phyloP scores from a whole-genome alignment of 768 basidiomycete genomes.

The Phaeotremella skinneri region DNA sequence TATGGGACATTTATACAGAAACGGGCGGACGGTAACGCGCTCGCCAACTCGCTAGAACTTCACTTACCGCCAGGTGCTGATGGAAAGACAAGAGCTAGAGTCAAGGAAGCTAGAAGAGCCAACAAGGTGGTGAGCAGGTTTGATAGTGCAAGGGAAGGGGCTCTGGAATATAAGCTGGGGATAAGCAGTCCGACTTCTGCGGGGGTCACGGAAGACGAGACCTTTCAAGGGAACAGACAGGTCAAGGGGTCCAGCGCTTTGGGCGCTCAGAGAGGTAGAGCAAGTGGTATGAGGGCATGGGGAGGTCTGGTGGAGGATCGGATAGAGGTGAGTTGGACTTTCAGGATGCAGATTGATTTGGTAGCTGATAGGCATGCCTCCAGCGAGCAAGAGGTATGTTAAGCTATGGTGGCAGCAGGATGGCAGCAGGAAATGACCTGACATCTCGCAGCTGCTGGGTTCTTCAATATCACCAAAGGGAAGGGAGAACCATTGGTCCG shows the following conservation, averaged over 20 bases:
- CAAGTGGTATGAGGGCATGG: slow-evolving; percentile 72
- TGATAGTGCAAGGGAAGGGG: slow-evolving; percentile 66
- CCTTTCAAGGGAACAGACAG: slow-evolving; percentile 44
- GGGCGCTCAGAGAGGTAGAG: slow-evolving; percentile 49
- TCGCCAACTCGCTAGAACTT: slow-evolving; percentile 40
- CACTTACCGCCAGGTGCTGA: slow-evolving; percentile 43
- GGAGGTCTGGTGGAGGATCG: slow-evolving; percentile 69
- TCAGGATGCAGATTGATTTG: background rate
- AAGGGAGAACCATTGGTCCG: slow-evolving; percentile 59
- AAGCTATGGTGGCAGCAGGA: slow-evolving; percentile 1
- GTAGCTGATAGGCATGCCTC: background rate
- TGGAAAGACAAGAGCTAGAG: slow-evolving; percentile 40
- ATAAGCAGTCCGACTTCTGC: slow-evolving; percentile 32
- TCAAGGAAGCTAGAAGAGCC: slow-evolving; percentile 57
- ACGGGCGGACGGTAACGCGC: slow-evolving; percentile 23
- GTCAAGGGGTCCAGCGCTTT: slow-evolving; percentile 53
- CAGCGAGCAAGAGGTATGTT: slow-evolving; percentile 30
- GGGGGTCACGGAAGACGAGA: slow-evolving; percentile 18
- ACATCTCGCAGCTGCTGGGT: slow-evolving; percentile 55
- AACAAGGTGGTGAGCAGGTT: slow-evolving; percentile 61
- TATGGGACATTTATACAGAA: slow-evolving; percentile 47
- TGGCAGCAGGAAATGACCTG: background rate
- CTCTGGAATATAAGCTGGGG: slow-evolving; percentile 72
- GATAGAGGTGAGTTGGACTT: slow-evolving; percentile 62
- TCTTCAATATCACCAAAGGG: slow-evolving; percentile 71